Base-by-base conservation (phyloP, 192 early-diverging fungal genomes). In the Ramicandelaber brevisporus region DNA sequence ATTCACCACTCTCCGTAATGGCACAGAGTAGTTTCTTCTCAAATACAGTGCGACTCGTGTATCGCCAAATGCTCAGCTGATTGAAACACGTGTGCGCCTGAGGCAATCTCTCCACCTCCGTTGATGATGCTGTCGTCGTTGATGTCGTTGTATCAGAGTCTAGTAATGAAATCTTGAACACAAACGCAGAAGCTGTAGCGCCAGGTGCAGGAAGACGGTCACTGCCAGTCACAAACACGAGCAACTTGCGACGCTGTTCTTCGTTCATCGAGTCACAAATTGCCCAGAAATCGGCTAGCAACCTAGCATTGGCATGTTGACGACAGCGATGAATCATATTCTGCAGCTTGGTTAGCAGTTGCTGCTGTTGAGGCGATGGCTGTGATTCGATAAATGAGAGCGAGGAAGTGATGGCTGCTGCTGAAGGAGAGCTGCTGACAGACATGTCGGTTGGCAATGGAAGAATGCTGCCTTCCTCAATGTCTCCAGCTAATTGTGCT, bases 21-120 rank as follows among this genome's bases (percentile, higher is more conserved):
- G 89, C 86, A 22, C 56, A 53, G 17, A 50, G 17, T 10, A 95
- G 37, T 47, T 75, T 68, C 14, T 61, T 46, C 27, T 57, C 41
- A 3, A 95, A 41, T 37, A 75, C 75, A 13, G 65, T 55, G 30
- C 62, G 56, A 7, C 53, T 48, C 3, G 59, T 34, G 40, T 95
- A 90, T 34, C 63, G 56, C 46, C 72, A 83, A 3, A 95, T 48
- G 7, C 80, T 62, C 12, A 95, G 46, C 39, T 85, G 82, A 42
- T 95, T 90, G 38, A 82, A 90, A 45, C 88, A 95, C 0, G 89
- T 95, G 41, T 87, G 89, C 4, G 89, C 82, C 20, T 73, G 65
- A 1, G 89, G 89, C 20, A 87, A 53, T 11, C 84, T 61, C 30
- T 41, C 47, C 33, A n/a, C n/a, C n/a, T n/a, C n/a, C n/a, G n/a